Evolutionary conservation across 148 eudicot species (phyloP).

Genomic region (Chenopodium album): DNA sequence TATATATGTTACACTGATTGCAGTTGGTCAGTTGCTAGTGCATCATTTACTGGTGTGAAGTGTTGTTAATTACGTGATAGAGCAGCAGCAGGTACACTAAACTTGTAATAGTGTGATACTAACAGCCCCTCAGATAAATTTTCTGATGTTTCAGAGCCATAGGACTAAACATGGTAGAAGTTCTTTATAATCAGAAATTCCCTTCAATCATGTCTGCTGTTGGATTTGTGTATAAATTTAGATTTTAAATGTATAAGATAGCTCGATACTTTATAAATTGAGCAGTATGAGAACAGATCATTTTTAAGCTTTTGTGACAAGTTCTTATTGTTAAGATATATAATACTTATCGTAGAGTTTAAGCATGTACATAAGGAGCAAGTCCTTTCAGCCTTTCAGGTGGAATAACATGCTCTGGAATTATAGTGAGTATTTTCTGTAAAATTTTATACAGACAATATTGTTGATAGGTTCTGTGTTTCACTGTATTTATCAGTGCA

Average conservation of each 20-base stretch:
- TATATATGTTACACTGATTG: background rate
- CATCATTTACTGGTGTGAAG: background rate
- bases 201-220: background rate
- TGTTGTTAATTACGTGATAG: background rate
- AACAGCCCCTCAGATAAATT: background rate
- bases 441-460: background rate
- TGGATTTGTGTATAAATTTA: background rate
- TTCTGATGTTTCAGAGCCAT: background rate
- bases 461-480: background rate
- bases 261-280: background rate
- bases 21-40: background rate
- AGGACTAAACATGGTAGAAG: background rate
- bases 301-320: background rate
- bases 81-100: background rate
- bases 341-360: background rate
- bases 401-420: background rate
- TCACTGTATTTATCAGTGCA: background rate
- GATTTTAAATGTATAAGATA: background rate
- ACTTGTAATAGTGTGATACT: background rate
- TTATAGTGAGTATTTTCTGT: background rate
- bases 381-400: background rate
- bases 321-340: background rate
- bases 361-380: constrained; percentile 4
- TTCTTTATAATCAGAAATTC: background rate
- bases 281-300: background rate